Conservation (phyloP, 179 eudicot species). For the Beta macrorhiza region DNA sequence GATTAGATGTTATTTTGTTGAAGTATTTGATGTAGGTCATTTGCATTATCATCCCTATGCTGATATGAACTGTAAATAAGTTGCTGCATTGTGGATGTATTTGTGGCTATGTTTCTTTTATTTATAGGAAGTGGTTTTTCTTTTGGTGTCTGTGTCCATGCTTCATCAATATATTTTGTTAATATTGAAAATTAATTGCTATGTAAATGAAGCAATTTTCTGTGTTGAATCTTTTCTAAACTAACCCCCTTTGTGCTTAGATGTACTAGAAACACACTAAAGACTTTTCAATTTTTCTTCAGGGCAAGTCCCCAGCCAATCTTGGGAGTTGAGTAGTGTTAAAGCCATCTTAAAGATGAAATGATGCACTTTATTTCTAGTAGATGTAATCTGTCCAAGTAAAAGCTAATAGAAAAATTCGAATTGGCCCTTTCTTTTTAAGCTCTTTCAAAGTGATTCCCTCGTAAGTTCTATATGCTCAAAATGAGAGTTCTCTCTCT, state of each 20-base stretch:
- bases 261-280: not conserved
- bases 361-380: not conserved
- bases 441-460: not conserved
- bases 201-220: not conserved
- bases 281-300: not conserved
- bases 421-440: not conserved
- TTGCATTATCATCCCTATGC: no score
- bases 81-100: not conserved
- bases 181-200: not conserved
- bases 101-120: not conserved
- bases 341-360: not conserved
- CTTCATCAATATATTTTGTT: not conserved
- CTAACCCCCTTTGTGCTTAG: not conserved
- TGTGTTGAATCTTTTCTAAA: not conserved
- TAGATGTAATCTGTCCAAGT: not conserved
- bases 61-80: not conserved
- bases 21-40: no score
- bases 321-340: not conserved
- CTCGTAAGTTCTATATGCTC: not conserved
- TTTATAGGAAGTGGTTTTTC: not conserved
- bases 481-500: conserved; percentile 17
- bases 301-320: not conserved
- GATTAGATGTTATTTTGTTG: not conserved
- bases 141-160: not conserved
- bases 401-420: not conserved